Conservation (phyloP, 257 asterid species). For the Penstemon eatonii region DNA sequence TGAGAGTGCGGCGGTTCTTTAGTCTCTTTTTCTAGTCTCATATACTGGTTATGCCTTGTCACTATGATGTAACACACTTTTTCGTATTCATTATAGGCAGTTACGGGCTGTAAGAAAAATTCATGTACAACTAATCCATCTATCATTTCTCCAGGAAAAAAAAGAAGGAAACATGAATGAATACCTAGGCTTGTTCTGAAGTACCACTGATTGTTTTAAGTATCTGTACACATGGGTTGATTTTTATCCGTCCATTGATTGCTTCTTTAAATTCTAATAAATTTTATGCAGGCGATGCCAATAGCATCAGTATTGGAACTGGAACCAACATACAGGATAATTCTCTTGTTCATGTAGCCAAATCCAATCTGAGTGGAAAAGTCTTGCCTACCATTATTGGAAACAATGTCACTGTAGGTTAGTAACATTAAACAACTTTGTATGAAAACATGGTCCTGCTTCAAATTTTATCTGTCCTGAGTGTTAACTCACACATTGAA, state of each 20-base stretch:
- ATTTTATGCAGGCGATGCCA: conserved; percentile 69
- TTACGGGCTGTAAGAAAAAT: not conserved
- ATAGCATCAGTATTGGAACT: conserved; percentile 75
- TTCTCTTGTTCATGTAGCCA: conserved; percentile 93
- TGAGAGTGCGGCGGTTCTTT: too few species aligned
- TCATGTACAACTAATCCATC: not conserved
- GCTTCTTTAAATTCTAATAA: conserved; percentile 6
- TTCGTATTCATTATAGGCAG: not conserved
- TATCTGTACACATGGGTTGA: not conserved
- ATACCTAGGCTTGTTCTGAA: conserved; percentile 4
- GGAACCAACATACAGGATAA: conserved; percentile 97
- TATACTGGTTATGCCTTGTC: too few species aligned
- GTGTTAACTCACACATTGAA: conserved; percentile 25
- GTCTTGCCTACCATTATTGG: conserved; percentile 84
- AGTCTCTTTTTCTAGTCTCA: too few species aligned
- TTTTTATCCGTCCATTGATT: not conserved
- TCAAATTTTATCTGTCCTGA: conserved; percentile 17
- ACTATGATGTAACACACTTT: not conserved
- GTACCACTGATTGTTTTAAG: conserved; percentile 16
- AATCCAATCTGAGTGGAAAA: conserved; percentile 84
- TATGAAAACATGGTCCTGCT: conserved; percentile 7
- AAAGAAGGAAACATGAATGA: not conserved
- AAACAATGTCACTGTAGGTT: conserved; percentile 88
- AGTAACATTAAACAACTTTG: conserved; percentile 33
- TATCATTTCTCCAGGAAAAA: not conserved